Evolutionary conservation across 1,139 yeast genomes (phyloP), one percentile per base, ranked within the genome.

Genomic region (Candida dubliniensis): DNA sequence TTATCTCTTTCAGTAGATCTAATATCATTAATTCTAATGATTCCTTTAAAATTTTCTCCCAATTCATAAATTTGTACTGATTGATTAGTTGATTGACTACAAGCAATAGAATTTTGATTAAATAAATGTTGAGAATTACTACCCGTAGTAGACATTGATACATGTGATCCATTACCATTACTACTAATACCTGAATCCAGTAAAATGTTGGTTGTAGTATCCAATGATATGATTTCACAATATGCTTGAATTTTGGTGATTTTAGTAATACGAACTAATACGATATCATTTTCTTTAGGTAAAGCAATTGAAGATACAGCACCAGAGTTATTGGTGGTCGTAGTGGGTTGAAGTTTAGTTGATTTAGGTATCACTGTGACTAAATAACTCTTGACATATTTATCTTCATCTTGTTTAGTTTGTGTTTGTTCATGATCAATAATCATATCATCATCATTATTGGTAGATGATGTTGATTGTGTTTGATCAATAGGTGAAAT

Each of bases 1-100:
- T 82, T 83, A 60, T 93, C 99, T 57, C 96, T 75, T 54, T 93
- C 97, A 0, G 96, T 88, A 32, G 93, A 84, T 47, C 98, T 76
- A 2, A 95, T 82, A 64, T 95, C 99, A 62, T 89, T 96, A 2
- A 87, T 72, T 57, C 98, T 71, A 38, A 95, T 86, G 10, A 91
- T 75, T 1, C 96, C 99, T 54, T 87, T 88, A 68, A 88, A 93
- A 26, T 88, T 89, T 59, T 93, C 99, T 1, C 96, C 96, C 35
- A 87, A 67, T 55, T 89, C 96, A 24, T 78, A 70, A 3, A 86
- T 76, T 43, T 60, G 66, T 3, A 77, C 74, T 37, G 61, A 64
- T 7, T 61, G 36, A 41, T 60, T 51, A 0, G 70, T 61, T 3
- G 71, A 57, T 46, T 69, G 73, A 25, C 67, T 56, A 31, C 71